Conservation (phyloP, 2,329 filamentous ascomycete genomes). For the Fusarium phyllophilum region DNA sequence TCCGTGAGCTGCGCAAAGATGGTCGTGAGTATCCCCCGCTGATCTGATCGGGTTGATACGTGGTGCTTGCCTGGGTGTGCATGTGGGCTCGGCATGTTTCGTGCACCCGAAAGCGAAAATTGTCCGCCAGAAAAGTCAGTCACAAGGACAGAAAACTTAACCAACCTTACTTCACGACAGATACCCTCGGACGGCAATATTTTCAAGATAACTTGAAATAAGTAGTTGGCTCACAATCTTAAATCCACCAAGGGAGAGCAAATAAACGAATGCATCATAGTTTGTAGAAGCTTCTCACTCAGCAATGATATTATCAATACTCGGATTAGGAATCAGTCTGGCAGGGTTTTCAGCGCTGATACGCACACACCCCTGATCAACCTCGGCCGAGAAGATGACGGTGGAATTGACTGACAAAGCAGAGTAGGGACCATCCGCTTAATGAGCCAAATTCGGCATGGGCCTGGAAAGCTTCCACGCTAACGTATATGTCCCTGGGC, state of each 20-base stretch:
- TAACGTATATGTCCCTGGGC: constrained; percentile 14
- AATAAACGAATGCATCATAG: background rate
- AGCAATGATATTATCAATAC: constrained; percentile 20
- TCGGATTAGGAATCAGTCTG: constrained; percentile 37
- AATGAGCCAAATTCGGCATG: constrained; percentile 17
- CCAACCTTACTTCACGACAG: background rate
- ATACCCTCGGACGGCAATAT: background rate
- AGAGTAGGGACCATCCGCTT: constrained; percentile 31
- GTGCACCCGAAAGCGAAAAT: constrained; percentile 37
- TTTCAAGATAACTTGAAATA: background rate
- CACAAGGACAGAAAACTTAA: constrained; percentile 9
- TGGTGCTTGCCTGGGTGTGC: background rate
- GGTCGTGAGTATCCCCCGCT: background rate
- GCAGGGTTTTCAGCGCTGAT: constrained; percentile 1
- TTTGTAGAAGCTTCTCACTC: constrained; percentile 31
- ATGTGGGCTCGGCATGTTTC: constrained; percentile 27
- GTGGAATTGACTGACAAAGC: constrained; percentile 32
- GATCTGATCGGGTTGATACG: constrained; percentile 10
- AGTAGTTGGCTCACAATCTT: background rate
- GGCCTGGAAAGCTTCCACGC: background rate
- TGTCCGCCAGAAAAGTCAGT: constrained; percentile 14
- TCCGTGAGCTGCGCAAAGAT: constrained; percentile 11
- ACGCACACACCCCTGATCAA: constrained; percentile 13
- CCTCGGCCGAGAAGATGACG: constrained; percentile 26
- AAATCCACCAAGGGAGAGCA: background rate